Conservation (phyloP, 495 filamentous ascomycete genomes). For the Hypoxylon rickii region DNA sequence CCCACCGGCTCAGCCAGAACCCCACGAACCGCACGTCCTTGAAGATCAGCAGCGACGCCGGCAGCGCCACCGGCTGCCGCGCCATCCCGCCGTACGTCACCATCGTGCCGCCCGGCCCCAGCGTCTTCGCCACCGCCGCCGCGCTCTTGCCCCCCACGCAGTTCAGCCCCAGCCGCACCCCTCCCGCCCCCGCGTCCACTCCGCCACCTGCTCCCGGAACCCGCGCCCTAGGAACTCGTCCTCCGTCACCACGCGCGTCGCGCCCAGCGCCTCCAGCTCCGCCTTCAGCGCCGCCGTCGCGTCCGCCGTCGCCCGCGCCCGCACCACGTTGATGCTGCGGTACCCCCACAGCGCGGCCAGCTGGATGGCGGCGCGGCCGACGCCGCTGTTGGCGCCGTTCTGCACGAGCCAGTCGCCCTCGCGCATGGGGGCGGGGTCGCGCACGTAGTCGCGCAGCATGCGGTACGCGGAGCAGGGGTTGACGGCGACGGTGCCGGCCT, state of each 20-base stretch:
- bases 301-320: conserved; percentile 63
- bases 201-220: conserved; percentile 65
- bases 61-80: conserved; percentile 76
- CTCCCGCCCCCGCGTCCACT: conserved; percentile 67
- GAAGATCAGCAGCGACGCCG: conserved; percentile 84
- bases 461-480: conserved; percentile 93
- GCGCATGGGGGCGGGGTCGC: conserved; percentile 39
- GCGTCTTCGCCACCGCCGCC: conserved; percentile 68
- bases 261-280: conserved; percentile 74
- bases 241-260: conserved; percentile 81
- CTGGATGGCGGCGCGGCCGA: conserved; percentile 88
- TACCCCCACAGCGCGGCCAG: conserved; percentile 81
- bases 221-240: conserved; percentile 64
- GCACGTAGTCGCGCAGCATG: conserved; percentile 84
- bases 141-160: conserved; percentile 93
- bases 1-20: conserved; percentile 94
- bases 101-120: conserved; percentile 69
- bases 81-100: conserved; percentile 97
- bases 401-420: conserved; percentile 90
- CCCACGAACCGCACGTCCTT: conserved; percentile 84
- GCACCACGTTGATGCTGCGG: conserved; percentile 83
- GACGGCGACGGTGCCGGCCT: conserved; percentile 83
- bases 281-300: conserved; percentile 69
- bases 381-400: conserved; percentile 93
- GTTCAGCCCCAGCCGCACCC: conserved; percentile 79